These are phyloP conservation scores for Podospora didyma DNA, from an alignment of 495 filamentous ascomycete genomes.

Conservation along the genomic window DNA sequence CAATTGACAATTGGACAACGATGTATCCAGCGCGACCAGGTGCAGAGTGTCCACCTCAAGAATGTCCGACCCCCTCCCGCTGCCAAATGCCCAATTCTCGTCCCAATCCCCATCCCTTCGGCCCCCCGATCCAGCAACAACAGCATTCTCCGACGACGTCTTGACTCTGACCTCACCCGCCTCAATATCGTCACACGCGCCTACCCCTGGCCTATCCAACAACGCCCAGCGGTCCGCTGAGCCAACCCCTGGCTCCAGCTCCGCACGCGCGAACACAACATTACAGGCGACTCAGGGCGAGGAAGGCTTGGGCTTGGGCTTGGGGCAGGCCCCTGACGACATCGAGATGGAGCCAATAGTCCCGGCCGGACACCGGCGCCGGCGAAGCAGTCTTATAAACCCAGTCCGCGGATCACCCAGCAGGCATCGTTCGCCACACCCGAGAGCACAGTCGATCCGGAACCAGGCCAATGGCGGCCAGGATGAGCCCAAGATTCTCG, in stretches of 20 bases:
- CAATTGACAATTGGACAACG: constrained; percentile 6
- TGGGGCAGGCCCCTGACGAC: constrained; percentile 23
- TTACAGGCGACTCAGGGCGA: not conserved
- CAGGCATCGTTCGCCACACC: constrained; percentile 41
- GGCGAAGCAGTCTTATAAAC: constrained; percentile 56
- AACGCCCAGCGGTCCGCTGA: no score
- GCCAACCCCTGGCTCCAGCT: not conserved
- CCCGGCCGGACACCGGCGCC: constrained; percentile 50
- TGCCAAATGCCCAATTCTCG: not conserved
- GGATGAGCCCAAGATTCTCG: constrained; percentile 37
- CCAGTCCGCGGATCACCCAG: constrained; percentile 36
- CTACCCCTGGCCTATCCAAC: no score
- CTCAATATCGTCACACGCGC: no score
- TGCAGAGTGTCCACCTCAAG: constrained; percentile 2
- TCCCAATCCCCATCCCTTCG: not conserved
- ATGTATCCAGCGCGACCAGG: not conserved
- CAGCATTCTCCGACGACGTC: no score
- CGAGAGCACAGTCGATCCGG: constrained; percentile 24
- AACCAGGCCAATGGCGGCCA: constrained; percentile 38
- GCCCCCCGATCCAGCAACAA: not conserved
- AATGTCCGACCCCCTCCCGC: not conserved
- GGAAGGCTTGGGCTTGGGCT: no score
- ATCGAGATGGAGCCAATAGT: constrained; percentile 48
- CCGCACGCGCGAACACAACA: not conserved
- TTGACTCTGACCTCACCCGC: no score